Base-by-base conservation (phyloP, 352 stramenopile genomes). In the Phytophthora melonis region DNA sequence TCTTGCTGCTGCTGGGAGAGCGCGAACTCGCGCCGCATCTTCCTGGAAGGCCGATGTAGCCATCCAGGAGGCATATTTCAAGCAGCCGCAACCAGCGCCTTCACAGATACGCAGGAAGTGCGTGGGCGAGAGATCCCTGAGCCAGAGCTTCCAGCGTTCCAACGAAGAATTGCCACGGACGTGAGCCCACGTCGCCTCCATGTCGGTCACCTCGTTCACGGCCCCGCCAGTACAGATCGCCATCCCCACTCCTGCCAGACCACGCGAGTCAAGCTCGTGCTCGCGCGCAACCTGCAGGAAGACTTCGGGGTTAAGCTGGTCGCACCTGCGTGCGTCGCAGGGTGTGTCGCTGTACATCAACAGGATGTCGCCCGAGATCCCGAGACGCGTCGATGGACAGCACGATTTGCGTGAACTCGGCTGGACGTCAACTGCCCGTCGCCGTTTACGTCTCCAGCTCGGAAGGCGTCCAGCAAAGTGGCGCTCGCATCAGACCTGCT, bases 51-150 rank as follows among this genome's bases (percentile, higher is more conserved):
- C 87, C 89, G 19, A 92, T 79, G 63, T 93, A 94, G 16, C 87
- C 85, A 70, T 96, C 87, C 7, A 96, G 74, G 39, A 96, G 85
- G 68, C 89, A n/a, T n/a, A 94, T 70, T 96, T 93, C 18, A 96
- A 69, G 36, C 87, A 96, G 23, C 89, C 89, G 27, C 89, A 96
- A 4, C 89, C 89, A 16, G 89, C 86, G 3, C 84, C 89, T 74
- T 92, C 80, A 23, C 89, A 96, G 9, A 82, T 65, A 8, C 86
- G 86, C 1, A 95, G 64, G 39, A 92, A 90, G 53, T 95, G 87
- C 5, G 32, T 72, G 0, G 63, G 49, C 0, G 75, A 75, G 16
- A 93, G 68, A 58, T 93, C 85, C 8, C n/a, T 85, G 63, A 7
- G 71, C 80, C 14, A 94, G 67, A 6, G 81, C 75, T 62, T 96